Evolutionary conservation across 305 asterid species (phyloP), one percentile per base, ranked within the genome.

Genomic region (Salvia sclarea): DNA sequence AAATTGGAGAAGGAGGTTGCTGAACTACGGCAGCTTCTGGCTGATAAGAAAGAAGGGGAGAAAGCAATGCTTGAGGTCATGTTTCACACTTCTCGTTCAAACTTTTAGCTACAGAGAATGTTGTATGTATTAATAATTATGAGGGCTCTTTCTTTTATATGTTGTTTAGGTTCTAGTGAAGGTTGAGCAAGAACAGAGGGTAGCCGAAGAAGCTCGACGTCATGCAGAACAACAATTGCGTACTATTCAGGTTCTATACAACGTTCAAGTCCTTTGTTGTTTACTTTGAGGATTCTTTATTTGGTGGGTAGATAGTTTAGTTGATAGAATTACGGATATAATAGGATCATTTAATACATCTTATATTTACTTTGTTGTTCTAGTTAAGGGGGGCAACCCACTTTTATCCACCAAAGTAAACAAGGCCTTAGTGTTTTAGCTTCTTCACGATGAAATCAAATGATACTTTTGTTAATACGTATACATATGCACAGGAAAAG

Each of bases 111-210:
- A 70, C 20, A 20, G 44, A 72, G 43, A 52, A 43, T 67, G 40
- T 74, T 60, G 78, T 21, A 5, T 69, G 47, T 38, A 60, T 50
- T 74, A 47, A 71, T 73, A 57, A 61, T 62, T 70, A 62, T 52
- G 25, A 77, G 70, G 65, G 60, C 11, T 37, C 13, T 52, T 69
- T 57, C 66, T 64, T 61, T 69, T 70, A 71, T 53, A 55, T 66
- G 43, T 49, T 72, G 53, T 54, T 72, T 77, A 92, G 98, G 95
- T 92, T 65, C 79, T 92, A 75, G 55, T 92, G 88, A 85, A 89
- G 79, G 92, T 92, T 73, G 97, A 92, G 79, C 95, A 92, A 71
- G 98, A 90, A 64, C 98, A 92, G 74, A 88, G 84, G 81, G 70
- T 84, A 68, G 75, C 91, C 8, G 98, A 92, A 82, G 95, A 90